Percentiles rank a stretch among this genome's conserved stretches.
These are phyloP conservation scores for Cudoniella acicularis DNA, from an alignment of 495 filamentous ascomycete species.

Conservation along the genomic window DNA sequence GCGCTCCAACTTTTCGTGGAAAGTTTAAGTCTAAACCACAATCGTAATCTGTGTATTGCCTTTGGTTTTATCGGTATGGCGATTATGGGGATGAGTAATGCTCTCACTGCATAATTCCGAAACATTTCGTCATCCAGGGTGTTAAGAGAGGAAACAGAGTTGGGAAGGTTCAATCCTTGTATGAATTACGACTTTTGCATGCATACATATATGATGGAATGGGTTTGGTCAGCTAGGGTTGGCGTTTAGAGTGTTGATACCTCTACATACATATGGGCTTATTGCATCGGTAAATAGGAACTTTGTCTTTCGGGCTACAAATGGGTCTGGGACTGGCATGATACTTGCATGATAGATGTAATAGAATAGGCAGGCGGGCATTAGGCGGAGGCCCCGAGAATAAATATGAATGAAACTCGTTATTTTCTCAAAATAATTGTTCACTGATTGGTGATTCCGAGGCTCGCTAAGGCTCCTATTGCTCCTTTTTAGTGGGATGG, in stretches of 20 bases:
- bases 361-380: too few species aligned
- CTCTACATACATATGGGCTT: neutral
- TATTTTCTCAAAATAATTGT: neutral
- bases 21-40: slow-evolving; percentile 76
- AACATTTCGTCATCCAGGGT: neutral
- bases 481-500: too few species aligned
- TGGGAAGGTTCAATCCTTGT: neutral
- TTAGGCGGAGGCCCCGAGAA: too few species aligned
- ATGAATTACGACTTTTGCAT: neutral
- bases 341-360: too few species aligned
- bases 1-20: slow-evolving; percentile 87
- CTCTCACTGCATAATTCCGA: slow-evolving; percentile 55
- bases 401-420: too few species aligned
- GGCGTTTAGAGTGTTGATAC: neutral
- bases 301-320: too few species aligned
- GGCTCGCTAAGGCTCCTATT: too few species aligned
- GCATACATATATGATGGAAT: too few species aligned
- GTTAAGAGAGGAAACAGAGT: neutral
- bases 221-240: neutral
- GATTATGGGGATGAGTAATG: slow-evolving; percentile 80
- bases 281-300: too few species aligned
- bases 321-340: too few species aligned
- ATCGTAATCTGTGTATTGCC: slow-evolving; percentile 69
- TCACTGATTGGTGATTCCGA: neutral
- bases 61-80: slow-evolving; percentile 91